phyloP scores from a whole-genome alignment of 1,284 basidiomycete species.

The Xerocomus nothofagi region DNA sequence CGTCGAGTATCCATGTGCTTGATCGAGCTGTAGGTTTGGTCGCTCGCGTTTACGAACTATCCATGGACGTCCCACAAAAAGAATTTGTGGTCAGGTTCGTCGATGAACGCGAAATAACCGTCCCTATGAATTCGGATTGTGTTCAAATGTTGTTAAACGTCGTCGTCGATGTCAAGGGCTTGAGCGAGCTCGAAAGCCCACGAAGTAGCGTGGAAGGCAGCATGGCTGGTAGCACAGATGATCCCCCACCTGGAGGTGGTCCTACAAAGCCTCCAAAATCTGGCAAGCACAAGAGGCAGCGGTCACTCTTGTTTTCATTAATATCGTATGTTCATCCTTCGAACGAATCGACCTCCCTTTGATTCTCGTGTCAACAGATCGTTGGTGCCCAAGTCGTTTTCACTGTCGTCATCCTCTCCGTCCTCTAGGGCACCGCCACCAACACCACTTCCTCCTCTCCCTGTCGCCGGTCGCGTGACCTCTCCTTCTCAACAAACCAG shows the following conservation, averaged over 20 bases:
- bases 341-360: slow-evolving; percentile 2
- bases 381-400: slow-evolving; percentile 37
- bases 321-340: slow-evolving; percentile 49
- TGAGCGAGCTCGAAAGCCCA: slow-evolving; percentile 36
- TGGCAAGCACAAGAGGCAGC: slow-evolving; percentile 55
- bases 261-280: slow-evolving; percentile 23
- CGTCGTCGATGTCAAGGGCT: slow-evolving; percentile 51
- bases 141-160: slow-evolving; percentile 49
- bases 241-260: slow-evolving; percentile 2
- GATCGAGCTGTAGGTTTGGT: slow-evolving; percentile 63
- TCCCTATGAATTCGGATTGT: slow-evolving; percentile 47
- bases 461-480: slow-evolving; percentile 14
- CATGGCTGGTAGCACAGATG: slow-evolving; percentile 18
- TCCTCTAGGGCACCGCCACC: slow-evolving; percentile 33
- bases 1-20: slow-evolving; percentile 56
- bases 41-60: slow-evolving; percentile 55
- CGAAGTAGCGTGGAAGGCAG: slow-evolving; percentile 35
- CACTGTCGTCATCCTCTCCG: slow-evolving; percentile 27
- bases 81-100: slow-evolving; percentile 54
- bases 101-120: slow-evolving; percentile 52
- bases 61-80: slow-evolving; percentile 52
- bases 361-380: slow-evolving; percentile 33
- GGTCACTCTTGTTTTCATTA: slow-evolving; percentile 65
- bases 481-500: slow-evolving; percentile 9
- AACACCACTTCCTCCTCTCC: slow-evolving; percentile 26